Base-by-base conservation (phyloP, 1,284 basidiomycete species). In the Caloboletus firmus region DNA sequence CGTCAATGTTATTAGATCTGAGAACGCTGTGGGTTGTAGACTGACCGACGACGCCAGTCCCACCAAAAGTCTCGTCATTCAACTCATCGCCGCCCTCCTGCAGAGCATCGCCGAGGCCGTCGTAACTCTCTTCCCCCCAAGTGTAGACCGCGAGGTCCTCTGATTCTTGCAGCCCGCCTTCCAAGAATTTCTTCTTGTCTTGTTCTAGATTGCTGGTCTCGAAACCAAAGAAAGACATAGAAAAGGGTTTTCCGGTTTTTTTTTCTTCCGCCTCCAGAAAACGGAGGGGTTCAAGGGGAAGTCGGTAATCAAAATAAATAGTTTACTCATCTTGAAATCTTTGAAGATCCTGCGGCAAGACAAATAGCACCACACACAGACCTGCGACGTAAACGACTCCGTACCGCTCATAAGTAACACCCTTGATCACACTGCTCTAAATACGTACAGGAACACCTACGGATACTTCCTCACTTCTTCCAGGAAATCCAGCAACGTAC, bases 21-120 rank as follows among this genome's bases (percentile, higher is more conserved):
- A 54, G 35, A 40, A 41, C 8, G 43, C 10, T 54, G 48, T 37
- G 49, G 50, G 83, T 72, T 67, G 87, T 89, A 85, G 61, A 94
- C 80, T 77, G 69, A 92, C 93, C 89, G 56, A 94, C 79, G 55
- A 71, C 74, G 24, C 79, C 85, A 43, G 75, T 65, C 37, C 75
- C 81, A 36, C 95, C 96, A 75, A 99, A 99, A 2, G 96, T 99
- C 76, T 97, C 94, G 68, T 97, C 93, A 72, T 98, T 97, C 63
- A 94, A 70, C 59, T 95, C 93, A 77, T 97, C 94, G 47, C 85
- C 85, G 36, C 86, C 87, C 71, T 98, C 96, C 63, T 90, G 85
- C 55, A 98, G 80, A 54, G 84, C 84, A 72, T 92, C 89, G 43
- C 89, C 94, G 11, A 95, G 83, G n/a, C 89, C 90, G 73, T 95